Evolutionary conservation across 2,329 filamentous ascomycete species (phyloP), one percentile per base, ranked within the genome.

Genomic region (Leptoxyphium fumago): DNA sequence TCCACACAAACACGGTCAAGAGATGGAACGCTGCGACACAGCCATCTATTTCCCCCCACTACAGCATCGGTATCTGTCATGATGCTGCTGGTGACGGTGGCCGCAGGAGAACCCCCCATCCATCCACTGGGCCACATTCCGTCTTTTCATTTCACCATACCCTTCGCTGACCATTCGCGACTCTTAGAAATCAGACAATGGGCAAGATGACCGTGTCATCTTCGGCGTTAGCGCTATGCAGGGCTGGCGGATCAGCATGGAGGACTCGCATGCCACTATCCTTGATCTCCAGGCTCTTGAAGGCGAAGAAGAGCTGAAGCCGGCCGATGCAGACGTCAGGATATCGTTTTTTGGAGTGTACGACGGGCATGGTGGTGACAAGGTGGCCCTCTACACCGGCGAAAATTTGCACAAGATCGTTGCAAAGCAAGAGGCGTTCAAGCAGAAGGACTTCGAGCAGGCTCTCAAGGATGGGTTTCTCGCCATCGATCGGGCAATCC

Each of bases 201-300:
- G 88, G 67, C 80, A 86, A 70, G 88, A 96, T 84, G 87, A 94
- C 53, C 81, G 85, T 62, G 79, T 94, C 62, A 69, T 91, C 62
- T 98, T 84, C 66, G 91, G 91, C 61, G 80, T 96, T 53, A 98
- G 91, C 53, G 87, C 87, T 67, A 98, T 98, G 91, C 91, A 98
- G 69, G 91, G 91, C 72, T 98, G 91, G 91, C 84, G 91, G 70
- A 96, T 98, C 70, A 94, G 85, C 72, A 98, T 98, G 91, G 91
- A 98, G 66, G 91, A 98, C 64, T 80, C 91, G 51, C 91, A 98
- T 69, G 85, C 84, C 49, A 77, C 84, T 45, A 71, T 96, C 43
- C 82, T 98, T 62, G 85, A 96, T 65, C 78, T 96, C 54, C 77
- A 91, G 59, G 71, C 78, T 48, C 69, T 72, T 48, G 68, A 68